Base-by-base conservation (phyloP, 805 yeast species). In the Zygoascus ofunaensis region DNA sequence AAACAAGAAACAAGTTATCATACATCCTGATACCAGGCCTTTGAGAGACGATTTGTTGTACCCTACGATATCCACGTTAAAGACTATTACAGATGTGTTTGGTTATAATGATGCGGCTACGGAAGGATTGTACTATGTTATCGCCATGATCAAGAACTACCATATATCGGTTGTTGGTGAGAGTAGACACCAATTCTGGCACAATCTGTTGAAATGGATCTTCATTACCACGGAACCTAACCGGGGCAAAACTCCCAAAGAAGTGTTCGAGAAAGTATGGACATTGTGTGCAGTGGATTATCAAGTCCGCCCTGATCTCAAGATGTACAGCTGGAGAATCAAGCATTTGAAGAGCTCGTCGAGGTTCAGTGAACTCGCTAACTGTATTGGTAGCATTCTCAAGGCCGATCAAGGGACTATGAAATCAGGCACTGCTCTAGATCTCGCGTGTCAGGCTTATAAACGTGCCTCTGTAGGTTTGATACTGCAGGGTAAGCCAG, bases 81-180 rank as follows among this genome's bases (percentile, higher is more conserved):
- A 50, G 10, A 47, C 59, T 19, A 47, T 62, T 21, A 41, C 58
- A 5, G 51, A 56, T 22, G 53, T 56, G 8, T 60, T 49, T 45
- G 59, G 55, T 4, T 44, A 46, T 50, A 56, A 57, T 44, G 44
- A 43, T 35, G 42, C 43, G 28, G 42, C 56, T 17, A 43, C 36
- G 2, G 55, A 50, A 7, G 66, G 62, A 14, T 43, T 53, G 20
- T 47, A 42, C 19, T 40, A 49, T 15, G 48, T 51, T 19, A 43
- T 46, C 38, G 23, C 33, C 39, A 32, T 57, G 39, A 41, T 34
- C 12, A 20, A 18, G 8, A 35, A 24, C 36, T 55, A 57, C 41
- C 21, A 42, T 7, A 34, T 57, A n/a, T 37, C 46, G 5, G 50
- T 57, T 5, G 46, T 37, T 17, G 28, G 44, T 5, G 19, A 34